Evolutionary conservation across 768 basidiomycete genomes (phyloP).

Genomic region (Russula lepida): DNA sequence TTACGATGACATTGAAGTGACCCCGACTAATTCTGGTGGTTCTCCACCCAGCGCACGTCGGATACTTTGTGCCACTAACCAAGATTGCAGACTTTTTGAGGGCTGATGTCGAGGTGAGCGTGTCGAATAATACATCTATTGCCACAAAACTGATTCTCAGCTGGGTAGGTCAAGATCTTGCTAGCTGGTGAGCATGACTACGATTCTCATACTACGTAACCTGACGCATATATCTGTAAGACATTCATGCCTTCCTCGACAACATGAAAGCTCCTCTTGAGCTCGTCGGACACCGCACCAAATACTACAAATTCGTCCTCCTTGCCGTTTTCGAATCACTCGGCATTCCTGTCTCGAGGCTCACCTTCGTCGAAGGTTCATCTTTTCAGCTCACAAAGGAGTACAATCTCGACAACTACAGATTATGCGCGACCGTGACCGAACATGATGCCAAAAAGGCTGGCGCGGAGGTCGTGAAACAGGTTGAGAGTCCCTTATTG

Average conservation of each 20-base stretch:
- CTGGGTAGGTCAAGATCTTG: constrained; percentile 58
- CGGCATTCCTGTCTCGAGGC: constrained; percentile 79
- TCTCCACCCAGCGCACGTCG: constrained; percentile 79
- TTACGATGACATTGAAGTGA: constrained; percentile 5
- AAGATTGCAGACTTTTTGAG: constrained; percentile 95
- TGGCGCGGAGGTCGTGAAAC: constrained; percentile 97
- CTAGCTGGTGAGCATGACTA: constrained; percentile 51
- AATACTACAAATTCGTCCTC: constrained; percentile 83
- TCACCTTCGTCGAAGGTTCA: constrained; percentile 82
- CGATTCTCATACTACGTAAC: not conserved
- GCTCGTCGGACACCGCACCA: constrained; percentile 77
- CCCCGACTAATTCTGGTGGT: not conserved
- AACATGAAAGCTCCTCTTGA: constrained; percentile 94
- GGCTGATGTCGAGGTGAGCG: constrained; percentile 76
- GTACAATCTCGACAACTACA: constrained; percentile 94
- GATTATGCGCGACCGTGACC: constrained; percentile 80
- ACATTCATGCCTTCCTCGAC: constrained; percentile 95
- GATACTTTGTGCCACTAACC: constrained; percentile 89
- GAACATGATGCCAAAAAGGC: constrained; percentile 98
- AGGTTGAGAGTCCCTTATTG: constrained; percentile 84
- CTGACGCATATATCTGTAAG: constrained; percentile 36
- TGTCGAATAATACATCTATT: constrained; percentile 18
- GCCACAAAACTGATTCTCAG: constrained; percentile 13
- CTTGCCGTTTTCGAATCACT: constrained; percentile 79
- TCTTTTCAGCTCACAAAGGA: constrained; percentile 87